These are phyloP conservation scores for Senna tora DNA, from an alignment of 306 rosid species.

Conservation along the genomic window DNA sequence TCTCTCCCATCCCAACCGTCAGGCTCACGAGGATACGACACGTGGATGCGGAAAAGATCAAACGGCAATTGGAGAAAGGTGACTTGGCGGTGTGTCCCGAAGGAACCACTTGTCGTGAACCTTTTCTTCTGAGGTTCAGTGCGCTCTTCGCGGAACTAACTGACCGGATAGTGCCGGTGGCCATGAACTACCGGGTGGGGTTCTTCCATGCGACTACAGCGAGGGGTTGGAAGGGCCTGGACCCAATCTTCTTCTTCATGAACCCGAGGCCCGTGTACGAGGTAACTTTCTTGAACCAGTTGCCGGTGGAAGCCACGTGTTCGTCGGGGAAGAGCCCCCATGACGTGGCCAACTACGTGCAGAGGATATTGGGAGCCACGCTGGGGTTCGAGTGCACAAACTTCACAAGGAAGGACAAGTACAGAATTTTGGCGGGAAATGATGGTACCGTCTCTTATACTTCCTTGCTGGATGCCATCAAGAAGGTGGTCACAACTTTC, in stretches of 20 bases:
- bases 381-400: slow-evolving; percentile 91
- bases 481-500: slow-evolving; percentile 47
- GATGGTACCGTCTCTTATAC: slow-evolving; percentile 66
- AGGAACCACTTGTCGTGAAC: slow-evolving; percentile 95
- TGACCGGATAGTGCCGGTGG: slow-evolving; percentile 87
- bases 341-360: slow-evolving; percentile 94
- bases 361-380: slow-evolving; percentile 75
- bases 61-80: slow-evolving; percentile 57
- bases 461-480: slow-evolving; percentile 51
- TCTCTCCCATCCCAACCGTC: slow-evolving; percentile 86
- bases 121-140: slow-evolving; percentile 78
- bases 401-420: slow-evolving; percentile 84
- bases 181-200: slow-evolving; percentile 86
- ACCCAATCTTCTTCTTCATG: slow-evolving; percentile 90
- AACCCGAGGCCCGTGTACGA: slow-evolving; percentile 89
- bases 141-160: slow-evolving; percentile 81
- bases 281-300: slow-evolving; percentile 83
- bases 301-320: slow-evolving; percentile 87
- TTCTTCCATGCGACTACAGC: slow-evolving; percentile 96
- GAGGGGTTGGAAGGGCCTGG: slow-evolving; percentile 81
- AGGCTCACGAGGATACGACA: slow-evolving; percentile 65
- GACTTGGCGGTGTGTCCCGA: slow-evolving; percentile 89
- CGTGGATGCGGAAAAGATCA: slow-evolving; percentile 67
- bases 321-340: slow-evolving; percentile 81
- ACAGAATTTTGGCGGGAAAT: slow-evolving; percentile 84